phyloP scores from a whole-genome alignment of 176 grass and related monocot species.

The Hyparrhenia diplandra region DNA sequence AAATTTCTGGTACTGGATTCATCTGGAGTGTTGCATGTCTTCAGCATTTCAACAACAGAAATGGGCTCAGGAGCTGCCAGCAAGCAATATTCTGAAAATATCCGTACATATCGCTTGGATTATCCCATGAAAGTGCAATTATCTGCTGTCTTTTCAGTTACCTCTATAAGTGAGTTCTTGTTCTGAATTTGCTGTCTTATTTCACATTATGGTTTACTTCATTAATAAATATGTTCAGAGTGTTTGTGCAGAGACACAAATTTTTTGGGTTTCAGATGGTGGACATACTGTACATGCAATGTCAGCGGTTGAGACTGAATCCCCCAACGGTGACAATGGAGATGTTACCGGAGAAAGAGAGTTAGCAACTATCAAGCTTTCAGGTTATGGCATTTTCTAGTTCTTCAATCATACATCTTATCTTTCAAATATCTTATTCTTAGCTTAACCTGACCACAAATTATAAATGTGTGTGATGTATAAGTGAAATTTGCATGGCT shows the following conservation, averaged over 20 bases:
- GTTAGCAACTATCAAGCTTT: conserved; percentile 40
- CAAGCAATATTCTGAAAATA: conserved; percentile 39
- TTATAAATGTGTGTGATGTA: neutral
- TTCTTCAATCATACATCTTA: conserved; percentile 5
- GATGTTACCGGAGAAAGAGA: conserved; percentile 26
- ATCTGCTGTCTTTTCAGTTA: conserved; percentile 69
- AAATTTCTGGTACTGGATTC: conserved; percentile 80
- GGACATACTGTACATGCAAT: conserved; percentile 66
- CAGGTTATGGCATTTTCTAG: conserved; percentile 49
- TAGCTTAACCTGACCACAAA: conserved; percentile 1
- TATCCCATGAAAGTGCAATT: conserved; percentile 72
- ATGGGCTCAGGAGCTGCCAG: conserved; percentile 23
- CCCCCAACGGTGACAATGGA: conserved; percentile 13
- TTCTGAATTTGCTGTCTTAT: conserved; percentile 15
- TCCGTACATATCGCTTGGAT: conserved; percentile 37
- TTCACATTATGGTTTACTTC: conserved; percentile 37
- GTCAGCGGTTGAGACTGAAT: conserved; percentile 47
- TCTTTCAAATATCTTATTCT: neutral
- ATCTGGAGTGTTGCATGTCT: conserved; percentile 65
- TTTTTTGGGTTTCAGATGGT: conserved; percentile 88
- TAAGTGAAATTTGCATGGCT: neutral
- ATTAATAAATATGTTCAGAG: conserved; percentile 83
- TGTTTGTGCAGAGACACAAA: conserved; percentile 67
- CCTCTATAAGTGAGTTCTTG: conserved; percentile 67
- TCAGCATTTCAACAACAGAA: conserved; percentile 36